Conservation (phyloP, 768 basidiomycete genomes). For the Serpula lacrymans region DNA sequence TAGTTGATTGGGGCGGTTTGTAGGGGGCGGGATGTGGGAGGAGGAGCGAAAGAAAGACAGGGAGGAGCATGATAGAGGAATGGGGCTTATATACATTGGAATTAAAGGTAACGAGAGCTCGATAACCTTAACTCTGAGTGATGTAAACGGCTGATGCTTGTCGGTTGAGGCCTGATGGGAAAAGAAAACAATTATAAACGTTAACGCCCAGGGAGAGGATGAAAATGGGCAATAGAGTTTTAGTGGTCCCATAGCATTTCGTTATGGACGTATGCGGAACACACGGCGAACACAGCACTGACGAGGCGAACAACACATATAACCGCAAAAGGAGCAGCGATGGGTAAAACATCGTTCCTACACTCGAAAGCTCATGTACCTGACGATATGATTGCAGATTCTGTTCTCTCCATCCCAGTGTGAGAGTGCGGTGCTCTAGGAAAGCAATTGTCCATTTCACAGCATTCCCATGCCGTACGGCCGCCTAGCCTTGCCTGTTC, state of each 20-base stretch:
- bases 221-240: constrained; percentile 27
- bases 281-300: constrained; percentile 2
- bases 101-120: background rate
- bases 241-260: constrained; percentile 17
- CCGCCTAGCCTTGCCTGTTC: too few relatives aligned
- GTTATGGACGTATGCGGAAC: constrained; percentile 4
- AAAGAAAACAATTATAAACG: constrained; percentile 11
- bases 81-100: too few relatives aligned
- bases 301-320: background rate
- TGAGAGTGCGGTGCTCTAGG: too few relatives aligned
- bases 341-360: constrained; percentile 3
- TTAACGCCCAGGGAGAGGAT: constrained; percentile 21
- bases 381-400: too few relatives aligned
- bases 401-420: constrained; percentile 3
- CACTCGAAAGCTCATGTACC: constrained; percentile 4
- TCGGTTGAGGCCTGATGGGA: constrained; percentile 27
- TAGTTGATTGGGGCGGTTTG: constrained; percentile 6
- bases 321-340: constrained; percentile 6
- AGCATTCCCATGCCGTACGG: too few relatives aligned
- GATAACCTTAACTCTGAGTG: constrained; percentile 29
- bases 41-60: constrained; percentile 4
- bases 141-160: constrained; percentile 30
- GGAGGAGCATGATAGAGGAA: background rate
- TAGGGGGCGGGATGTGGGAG: constrained; percentile 4
- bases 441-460: too few relatives aligned